A percentile compares a stretch with the other conserved stretches of the same genome.
These are phyloP conservation scores for Brasilioporus rufonigricans DNA, from an alignment of 768 basidiomycete genomes.

Conservation along the genomic window DNA sequence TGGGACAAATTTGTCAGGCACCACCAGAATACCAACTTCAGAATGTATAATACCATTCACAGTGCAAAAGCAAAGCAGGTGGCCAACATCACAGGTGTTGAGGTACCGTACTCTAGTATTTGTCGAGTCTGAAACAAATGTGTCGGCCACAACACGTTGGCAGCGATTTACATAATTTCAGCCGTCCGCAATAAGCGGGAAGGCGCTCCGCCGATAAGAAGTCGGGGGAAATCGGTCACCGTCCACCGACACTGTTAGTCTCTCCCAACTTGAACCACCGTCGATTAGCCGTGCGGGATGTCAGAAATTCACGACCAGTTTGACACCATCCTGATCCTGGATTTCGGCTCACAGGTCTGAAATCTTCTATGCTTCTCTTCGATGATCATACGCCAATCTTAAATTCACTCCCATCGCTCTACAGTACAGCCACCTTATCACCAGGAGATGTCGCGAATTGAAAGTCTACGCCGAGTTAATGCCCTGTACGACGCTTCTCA, in stretches of 20 bases:
- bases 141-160: too few relatives aligned
- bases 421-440: constrained; percentile 97
- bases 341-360: constrained; percentile 93
- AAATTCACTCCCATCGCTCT: not conserved
- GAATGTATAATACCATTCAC: too few relatives aligned
- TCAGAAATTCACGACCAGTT: constrained; percentile 93
- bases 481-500: constrained; percentile 91
- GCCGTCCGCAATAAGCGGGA: not conserved
- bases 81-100: too few relatives aligned
- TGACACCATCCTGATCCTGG: constrained; percentile 93
- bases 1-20: too few relatives aligned
- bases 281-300: constrained; percentile 39
- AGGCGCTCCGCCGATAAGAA: not conserved
- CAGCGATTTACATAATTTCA: not conserved
- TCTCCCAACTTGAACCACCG: not conserved
- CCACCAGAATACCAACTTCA: too few relatives aligned
- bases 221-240: not conserved
- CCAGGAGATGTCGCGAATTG: constrained; percentile 94
- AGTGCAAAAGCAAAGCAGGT: too few relatives aligned
- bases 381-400: constrained; percentile 5
- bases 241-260: not conserved
- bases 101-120: too few relatives aligned
- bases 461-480: constrained; percentile 97
- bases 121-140: too few relatives aligned
- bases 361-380: constrained; percentile 4